Conservation (phyloP, 768 basidiomycete genomes). For the Pleurotus citrinopileatus region DNA sequence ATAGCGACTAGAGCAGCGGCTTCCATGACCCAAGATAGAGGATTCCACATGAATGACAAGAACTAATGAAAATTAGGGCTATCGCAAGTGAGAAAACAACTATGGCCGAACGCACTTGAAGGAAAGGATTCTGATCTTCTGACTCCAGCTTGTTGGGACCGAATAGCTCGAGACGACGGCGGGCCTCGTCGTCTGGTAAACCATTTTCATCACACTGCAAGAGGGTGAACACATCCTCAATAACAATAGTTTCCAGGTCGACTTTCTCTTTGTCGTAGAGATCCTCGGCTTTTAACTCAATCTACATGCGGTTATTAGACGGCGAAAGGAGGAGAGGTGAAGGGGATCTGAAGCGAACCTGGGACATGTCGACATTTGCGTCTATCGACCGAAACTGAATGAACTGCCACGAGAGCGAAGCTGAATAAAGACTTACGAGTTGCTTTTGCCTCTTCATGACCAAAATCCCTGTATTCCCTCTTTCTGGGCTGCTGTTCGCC, state of each 20-base stretch:
- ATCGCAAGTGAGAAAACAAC: conserved; percentile 1
- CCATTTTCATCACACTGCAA: conserved; percentile 88
- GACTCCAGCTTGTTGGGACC: conserved; percentile 94
- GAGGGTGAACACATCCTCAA: conserved; percentile 95
- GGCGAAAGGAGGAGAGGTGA: background rate
- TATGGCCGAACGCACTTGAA: conserved; percentile 63
- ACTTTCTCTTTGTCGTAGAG: conserved; percentile 99
- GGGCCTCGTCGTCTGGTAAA: conserved; percentile 71
- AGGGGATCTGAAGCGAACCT: conserved; percentile 36
- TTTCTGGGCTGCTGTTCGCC: conserved; percentile 42
- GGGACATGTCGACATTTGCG: conserved; percentile 85
- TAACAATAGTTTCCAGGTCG: conserved; percentile 94
- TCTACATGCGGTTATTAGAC: conserved; percentile 36
- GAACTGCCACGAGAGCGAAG: conserved; percentile 11
- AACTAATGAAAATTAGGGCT: conserved; percentile 45
- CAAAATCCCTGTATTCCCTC: conserved; percentile 87
- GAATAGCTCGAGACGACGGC: conserved; percentile 85
- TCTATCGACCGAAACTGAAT: conserved; percentile 39
- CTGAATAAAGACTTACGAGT: conserved; percentile 53
- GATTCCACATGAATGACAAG: conserved; percentile 99
- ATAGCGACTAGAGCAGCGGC: conserved; percentile 93
- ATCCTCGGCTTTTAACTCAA: conserved; percentile 90
- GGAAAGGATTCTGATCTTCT: conserved; percentile 88
- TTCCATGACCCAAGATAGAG: conserved; percentile 99
- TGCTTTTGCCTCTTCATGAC: conserved; percentile 65